These are phyloP conservation scores for Rubia tinctorum DNA, from an alignment of 305 asterid genomes.

Conservation along the genomic window DNA sequence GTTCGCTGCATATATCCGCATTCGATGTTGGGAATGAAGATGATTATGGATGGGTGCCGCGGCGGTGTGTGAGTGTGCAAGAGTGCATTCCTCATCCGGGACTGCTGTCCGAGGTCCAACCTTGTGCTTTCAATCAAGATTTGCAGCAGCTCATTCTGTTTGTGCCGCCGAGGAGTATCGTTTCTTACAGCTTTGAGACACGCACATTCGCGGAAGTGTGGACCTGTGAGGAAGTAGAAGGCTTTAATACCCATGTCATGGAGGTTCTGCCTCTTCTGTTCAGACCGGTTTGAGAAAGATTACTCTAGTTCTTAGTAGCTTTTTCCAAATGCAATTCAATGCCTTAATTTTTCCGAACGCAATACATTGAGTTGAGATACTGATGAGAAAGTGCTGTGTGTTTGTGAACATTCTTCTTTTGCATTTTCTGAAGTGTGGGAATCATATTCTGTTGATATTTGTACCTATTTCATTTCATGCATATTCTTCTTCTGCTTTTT, in stretches of 20 bases:
- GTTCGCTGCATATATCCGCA: constrained; percentile 11
- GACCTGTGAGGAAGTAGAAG: constrained; percentile 11
- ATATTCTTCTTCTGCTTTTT: too few species aligned
- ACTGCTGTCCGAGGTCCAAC: constrained; percentile 1
- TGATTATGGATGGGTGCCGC: constrained; percentile 10
- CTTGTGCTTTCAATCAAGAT: constrained; percentile 27
- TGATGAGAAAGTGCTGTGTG: too few species aligned
- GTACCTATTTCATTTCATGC: too few species aligned
- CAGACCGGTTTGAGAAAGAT: constrained; percentile 5
- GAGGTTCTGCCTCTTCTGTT: constrained; percentile 18
- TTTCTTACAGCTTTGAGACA: constrained; percentile 25
- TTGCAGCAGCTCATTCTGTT: constrained; percentile 20
- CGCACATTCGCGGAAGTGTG: constrained; percentile 9
- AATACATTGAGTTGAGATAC: too few species aligned
- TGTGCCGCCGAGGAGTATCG: constrained; percentile 16
- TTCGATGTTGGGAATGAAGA: not conserved
- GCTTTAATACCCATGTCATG: not conserved
- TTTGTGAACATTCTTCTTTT: too few species aligned
- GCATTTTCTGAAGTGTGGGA: too few species aligned
- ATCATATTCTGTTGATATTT: too few species aligned
- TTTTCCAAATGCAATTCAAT: too few species aligned
- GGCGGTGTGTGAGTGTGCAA: constrained; percentile 9
- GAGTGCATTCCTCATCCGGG: not conserved
- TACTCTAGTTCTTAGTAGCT: not conserved
- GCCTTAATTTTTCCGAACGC: too few species aligned